These are phyloP conservation scores for Barnettozyma salicaria DNA, from an alignment of 805 yeast species.

Conservation along the genomic window DNA sequence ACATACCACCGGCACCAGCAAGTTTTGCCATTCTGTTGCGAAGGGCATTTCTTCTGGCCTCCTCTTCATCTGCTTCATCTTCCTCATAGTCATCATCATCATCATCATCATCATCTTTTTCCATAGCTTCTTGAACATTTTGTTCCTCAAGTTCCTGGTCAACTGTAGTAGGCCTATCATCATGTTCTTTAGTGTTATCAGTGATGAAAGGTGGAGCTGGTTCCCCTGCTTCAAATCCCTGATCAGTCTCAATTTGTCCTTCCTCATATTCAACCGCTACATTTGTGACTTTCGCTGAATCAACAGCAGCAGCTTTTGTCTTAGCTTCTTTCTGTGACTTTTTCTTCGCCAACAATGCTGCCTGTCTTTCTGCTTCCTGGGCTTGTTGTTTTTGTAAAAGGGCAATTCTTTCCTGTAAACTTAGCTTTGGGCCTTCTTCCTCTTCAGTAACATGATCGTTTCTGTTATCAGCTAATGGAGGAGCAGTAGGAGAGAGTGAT, in stretches of 20 bases:
- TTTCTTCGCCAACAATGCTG: constrained; percentile 49
- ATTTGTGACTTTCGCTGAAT: background rate
- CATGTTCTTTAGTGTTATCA: background rate
- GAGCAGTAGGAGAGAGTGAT: constrained; percentile 12
- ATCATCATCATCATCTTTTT: constrained; percentile 38
- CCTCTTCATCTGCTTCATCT: constrained; percentile 69
- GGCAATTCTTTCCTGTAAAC: constrained; percentile 83
- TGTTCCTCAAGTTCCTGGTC: constrained; percentile 18
- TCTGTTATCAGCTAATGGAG: constrained; percentile 28
- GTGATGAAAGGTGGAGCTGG: background rate
- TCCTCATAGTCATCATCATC: constrained; percentile 46
- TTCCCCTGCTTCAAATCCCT: background rate
- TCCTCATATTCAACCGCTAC: constrained; percentile 6
- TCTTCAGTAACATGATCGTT: constrained; percentile 33
- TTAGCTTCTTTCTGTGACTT: constrained; percentile 41
- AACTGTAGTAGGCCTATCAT: background rate
- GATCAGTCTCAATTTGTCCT: background rate
- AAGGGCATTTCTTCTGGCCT: constrained; percentile 63
- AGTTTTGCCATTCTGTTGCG: constrained; percentile 95
- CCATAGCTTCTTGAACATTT: constrained; percentile 26
- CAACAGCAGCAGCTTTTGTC: background rate
- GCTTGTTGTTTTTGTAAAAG: constrained; percentile 74
- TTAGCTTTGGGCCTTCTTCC: constrained; percentile 65
- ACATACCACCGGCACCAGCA: constrained; percentile 69
- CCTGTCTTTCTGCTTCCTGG: constrained; percentile 72